A percentile compares a stretch with the other conserved stretches of the same genome.
These are phyloP conservation scores for Lotus japonicus DNA, from an alignment of 306 rosid species.

Conservation along the genomic window DNA sequence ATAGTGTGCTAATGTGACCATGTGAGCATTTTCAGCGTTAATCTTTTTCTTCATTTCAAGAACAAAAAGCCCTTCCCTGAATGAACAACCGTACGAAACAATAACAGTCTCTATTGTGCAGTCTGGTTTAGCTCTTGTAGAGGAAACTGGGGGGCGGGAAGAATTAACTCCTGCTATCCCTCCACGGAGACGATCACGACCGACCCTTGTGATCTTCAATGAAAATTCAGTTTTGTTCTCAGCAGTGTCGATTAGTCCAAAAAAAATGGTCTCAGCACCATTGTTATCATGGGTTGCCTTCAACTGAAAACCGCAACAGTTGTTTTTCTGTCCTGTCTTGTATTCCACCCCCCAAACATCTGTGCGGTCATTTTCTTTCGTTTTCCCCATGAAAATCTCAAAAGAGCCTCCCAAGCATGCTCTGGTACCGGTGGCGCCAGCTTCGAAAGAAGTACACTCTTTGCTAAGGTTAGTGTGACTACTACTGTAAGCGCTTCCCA, in stretches of 20 bases:
- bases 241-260: not conserved
- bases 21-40: not conserved
- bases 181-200: not conserved
- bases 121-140: not conserved
- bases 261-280: conserved; percentile 1
- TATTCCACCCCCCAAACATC: conserved; percentile 16
- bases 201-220: not conserved
- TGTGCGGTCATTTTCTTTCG: conserved; percentile 7
- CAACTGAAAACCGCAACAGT: conserved; percentile 10
- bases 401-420: conserved; percentile 18
- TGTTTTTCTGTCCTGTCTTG: not conserved
- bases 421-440: not conserved
- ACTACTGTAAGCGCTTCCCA: conserved; percentile 8
- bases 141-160: not conserved
- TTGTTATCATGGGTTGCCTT: not conserved
- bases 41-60: conserved; percentile 10
- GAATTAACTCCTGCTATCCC: conserved; percentile 12
- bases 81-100: not conserved
- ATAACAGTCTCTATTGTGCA: not conserved
- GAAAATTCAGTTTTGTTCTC: conserved; percentile 1
- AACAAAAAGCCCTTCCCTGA: conserved; percentile 13
- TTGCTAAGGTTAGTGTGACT: conserved; percentile 18
- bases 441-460: not conserved
- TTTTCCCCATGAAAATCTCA: not conserved
- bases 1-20: conserved; percentile 17